Conservation (phyloP, 2,329 filamentous ascomycete species). For the Myriosclerotinia duriaeana region DNA sequence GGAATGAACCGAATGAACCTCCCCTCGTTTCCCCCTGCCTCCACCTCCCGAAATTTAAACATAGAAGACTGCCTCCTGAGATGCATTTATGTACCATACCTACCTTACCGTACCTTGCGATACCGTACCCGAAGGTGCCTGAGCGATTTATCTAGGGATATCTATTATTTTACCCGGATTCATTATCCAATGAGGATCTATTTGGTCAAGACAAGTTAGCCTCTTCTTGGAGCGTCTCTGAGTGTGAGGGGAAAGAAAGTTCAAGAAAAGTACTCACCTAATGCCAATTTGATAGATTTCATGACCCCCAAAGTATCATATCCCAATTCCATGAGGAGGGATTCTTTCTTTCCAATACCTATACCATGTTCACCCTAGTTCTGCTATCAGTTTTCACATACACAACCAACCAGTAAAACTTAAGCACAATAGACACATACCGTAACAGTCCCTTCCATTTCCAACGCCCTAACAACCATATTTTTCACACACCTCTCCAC, state of each 20-base stretch:
- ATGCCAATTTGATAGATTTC: slow-evolving; percentile 75
- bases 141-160: slow-evolving; percentile 42
- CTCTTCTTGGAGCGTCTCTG: too few species aligned
- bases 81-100: not conserved
- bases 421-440: slow-evolving; percentile 39
- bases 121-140: too few species aligned
- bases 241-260: not conserved
- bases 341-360: slow-evolving; percentile 82
- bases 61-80: not conserved
- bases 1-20: too few species aligned
- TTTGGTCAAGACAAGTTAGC: not conserved
- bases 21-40: too few species aligned
- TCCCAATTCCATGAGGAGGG: slow-evolving; percentile 75
- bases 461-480: slow-evolving; percentile 86
- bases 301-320: slow-evolving; percentile 79
- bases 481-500: slow-evolving; percentile 81
- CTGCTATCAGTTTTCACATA: too few species aligned
- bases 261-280: slow-evolving; percentile 42
- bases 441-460: slow-evolving; percentile 93
- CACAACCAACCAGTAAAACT: too few species aligned
- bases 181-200: slow-evolving; percentile 81
- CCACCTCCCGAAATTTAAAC: not conserved
- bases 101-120: too few species aligned
- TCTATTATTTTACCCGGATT: slow-evolving; percentile 94
- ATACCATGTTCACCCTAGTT: slow-evolving; percentile 73